A percentile compares a stretch with the other conserved stretches of the same genome.
Evolutionary conservation across 2,329 filamentous ascomycete species (phyloP).

Genomic region (Cercospora sesami): DNA sequence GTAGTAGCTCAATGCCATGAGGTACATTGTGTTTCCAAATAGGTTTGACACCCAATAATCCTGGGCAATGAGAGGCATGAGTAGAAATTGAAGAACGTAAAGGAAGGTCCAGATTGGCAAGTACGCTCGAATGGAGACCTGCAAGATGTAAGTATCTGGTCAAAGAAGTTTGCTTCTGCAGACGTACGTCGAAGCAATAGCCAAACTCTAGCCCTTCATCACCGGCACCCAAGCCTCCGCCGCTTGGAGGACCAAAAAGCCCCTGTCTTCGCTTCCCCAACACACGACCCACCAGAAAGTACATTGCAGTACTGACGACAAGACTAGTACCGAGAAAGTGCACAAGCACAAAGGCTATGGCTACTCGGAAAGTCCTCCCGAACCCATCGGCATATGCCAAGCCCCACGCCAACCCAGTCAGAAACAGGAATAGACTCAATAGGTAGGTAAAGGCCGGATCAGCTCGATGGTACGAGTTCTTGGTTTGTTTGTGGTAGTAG

Average conservation of each 20-base stretch:
- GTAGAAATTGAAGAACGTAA: slow-evolving; percentile 66
- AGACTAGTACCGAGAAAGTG: slow-evolving; percentile 65
- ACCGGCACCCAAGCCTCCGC: slow-evolving; percentile 23
- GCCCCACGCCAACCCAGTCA: slow-evolving; percentile 59
- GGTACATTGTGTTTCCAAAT: slow-evolving; percentile 65
- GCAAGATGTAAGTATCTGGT: slow-evolving; percentile 44
- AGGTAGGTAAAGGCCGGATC: slow-evolving; percentile 71
- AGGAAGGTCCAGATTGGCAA: slow-evolving; percentile 67
- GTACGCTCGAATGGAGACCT: slow-evolving; percentile 61
- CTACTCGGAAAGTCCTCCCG: slow-evolving; percentile 46
- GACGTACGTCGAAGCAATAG: slow-evolving; percentile 66
- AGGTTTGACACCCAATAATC: slow-evolving; percentile 60
- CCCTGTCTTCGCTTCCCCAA: slow-evolving; percentile 59
- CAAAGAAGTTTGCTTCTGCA: slow-evolving; percentile 27
- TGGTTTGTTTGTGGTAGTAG: slow-evolving; percentile 67
- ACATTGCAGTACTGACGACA: slow-evolving; percentile 61
- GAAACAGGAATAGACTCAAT: slow-evolving; percentile 62
- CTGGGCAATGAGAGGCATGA: slow-evolving; percentile 61
- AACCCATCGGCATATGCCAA: slow-evolving; percentile 54
- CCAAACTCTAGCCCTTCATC: slow-evolving; percentile 65
- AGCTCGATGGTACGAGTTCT: slow-evolving; percentile 68
- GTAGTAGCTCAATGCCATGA: slow-evolving; percentile 66
- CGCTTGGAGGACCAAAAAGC: slow-evolving; percentile 56
- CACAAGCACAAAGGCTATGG: slow-evolving; percentile 52
- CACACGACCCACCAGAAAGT: slow-evolving; percentile 62